Conservation (phyloP, 495 filamentous ascomycete species). For the Acidiella bohemica region DNA sequence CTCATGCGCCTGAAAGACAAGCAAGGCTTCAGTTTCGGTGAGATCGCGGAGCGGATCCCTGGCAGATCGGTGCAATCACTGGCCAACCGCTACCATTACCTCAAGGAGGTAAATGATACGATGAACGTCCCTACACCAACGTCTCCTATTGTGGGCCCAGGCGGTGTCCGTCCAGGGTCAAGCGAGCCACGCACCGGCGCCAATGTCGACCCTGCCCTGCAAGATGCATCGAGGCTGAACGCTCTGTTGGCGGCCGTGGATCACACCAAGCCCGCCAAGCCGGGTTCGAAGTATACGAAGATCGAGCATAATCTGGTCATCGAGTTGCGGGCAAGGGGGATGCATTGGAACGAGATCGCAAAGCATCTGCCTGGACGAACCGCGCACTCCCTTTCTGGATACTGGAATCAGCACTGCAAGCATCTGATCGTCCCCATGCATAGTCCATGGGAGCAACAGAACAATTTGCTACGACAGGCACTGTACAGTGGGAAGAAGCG, state of each 20-base stretch:
- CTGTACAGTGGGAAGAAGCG: background rate
- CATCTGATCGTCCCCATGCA: too few species aligned
- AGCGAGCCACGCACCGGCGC: background rate
- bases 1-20: slow-evolving; percentile 11
- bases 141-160: background rate
- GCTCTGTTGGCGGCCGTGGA: too few species aligned
- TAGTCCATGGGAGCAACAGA: too few species aligned
- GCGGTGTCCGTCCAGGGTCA: too few species aligned
- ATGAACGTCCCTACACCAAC: background rate
- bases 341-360: background rate
- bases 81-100: slow-evolving; percentile 3
- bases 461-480: background rate
- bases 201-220: background rate
- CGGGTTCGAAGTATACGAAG: background rate
- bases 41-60: slow-evolving; percentile 11
- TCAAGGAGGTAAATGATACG: background rate
- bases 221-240: background rate
- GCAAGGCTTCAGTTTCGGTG: slow-evolving; percentile 6
- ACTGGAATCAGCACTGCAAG: background rate
- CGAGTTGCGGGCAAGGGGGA: background rate
- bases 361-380: background rate
- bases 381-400: background rate
- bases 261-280: background rate
- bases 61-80: slow-evolving; percentile 2
- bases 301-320: background rate